phyloP scores from a whole-genome alignment of 768 basidiomycete genomes.

The Dacryopinax spathularia region DNA sequence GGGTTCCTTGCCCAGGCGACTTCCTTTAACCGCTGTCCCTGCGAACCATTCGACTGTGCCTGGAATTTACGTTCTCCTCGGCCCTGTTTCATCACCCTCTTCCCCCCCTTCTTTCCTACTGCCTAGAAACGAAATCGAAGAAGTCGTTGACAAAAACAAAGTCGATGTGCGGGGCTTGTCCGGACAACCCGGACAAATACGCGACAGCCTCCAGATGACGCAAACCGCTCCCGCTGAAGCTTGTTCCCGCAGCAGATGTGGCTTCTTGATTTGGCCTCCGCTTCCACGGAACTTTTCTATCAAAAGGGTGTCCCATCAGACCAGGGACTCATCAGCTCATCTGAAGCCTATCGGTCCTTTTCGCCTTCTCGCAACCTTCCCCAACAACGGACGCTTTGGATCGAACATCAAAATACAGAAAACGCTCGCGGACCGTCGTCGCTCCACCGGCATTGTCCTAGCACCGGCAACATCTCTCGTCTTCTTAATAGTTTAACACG shows the following conservation, averaged over 20 bases:
- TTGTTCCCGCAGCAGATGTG: background rate
- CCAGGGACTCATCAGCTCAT: background rate
- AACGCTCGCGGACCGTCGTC: background rate
- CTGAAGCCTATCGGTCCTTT: background rate
- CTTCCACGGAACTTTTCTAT: constrained; percentile 5
- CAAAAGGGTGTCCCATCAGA: background rate
- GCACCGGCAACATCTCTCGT: background rate
- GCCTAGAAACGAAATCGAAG: background rate
- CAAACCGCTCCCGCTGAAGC: background rate
- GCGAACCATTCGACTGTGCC: background rate
- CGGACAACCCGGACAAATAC: background rate
- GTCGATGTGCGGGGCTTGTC: too few species aligned
- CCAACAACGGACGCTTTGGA: background rate
- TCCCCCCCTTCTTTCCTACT: background rate
- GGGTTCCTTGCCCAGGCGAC: background rate
- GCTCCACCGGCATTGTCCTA: background rate
- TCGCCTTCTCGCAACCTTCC: background rate
- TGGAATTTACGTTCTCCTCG: background rate
- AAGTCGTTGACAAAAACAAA: too few species aligned
- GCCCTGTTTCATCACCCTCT: background rate
- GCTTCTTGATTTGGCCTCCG: background rate
- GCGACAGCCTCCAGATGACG: background rate
- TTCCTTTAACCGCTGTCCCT: background rate
- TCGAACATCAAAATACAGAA: background rate
- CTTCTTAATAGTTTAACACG: background rate